These are phyloP conservation scores for Leccinum obscurum DNA, from an alignment of 768 basidiomycete species.

Conservation along the genomic window DNA sequence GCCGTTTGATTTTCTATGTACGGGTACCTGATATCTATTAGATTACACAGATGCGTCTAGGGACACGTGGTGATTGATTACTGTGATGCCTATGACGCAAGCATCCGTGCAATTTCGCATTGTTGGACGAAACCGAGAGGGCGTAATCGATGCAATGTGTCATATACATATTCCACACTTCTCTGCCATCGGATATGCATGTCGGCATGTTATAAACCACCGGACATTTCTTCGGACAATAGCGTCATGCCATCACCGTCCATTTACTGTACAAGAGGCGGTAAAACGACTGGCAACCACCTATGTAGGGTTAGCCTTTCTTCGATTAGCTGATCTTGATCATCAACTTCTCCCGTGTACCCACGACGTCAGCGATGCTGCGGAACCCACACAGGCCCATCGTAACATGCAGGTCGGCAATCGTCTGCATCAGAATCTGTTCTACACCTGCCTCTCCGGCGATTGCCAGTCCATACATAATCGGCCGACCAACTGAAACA, in stretches of 20 bases:
- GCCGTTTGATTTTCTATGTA: not conserved
- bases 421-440: constrained; percentile 44
- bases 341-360: constrained; percentile 36
- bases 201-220: not conserved
- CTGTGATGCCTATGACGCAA: not conserved
- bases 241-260: not conserved
- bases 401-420: constrained; percentile 45
- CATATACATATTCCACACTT: not conserved
- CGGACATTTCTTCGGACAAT: not conserved
- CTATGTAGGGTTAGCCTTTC: not conserved
- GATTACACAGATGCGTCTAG: not conserved
- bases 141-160: not conserved
- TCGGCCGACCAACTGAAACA: constrained; percentile 39
- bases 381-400: constrained; percentile 44
- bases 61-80: not conserved
- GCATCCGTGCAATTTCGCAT: not conserved
- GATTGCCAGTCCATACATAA: constrained; percentile 49
- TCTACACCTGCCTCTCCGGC: constrained; percentile 50
- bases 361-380: constrained; percentile 38
- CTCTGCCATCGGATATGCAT: not conserved
- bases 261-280: not conserved
- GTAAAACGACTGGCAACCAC: not conserved
- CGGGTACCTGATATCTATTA: not conserved
- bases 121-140: not conserved
- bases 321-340: constrained; percentile 22